Evolutionary conservation across 495 filamentous ascomycete species (phyloP), one percentile per base, ranked within the genome.

Genomic region (Podospora anserina): DNA sequence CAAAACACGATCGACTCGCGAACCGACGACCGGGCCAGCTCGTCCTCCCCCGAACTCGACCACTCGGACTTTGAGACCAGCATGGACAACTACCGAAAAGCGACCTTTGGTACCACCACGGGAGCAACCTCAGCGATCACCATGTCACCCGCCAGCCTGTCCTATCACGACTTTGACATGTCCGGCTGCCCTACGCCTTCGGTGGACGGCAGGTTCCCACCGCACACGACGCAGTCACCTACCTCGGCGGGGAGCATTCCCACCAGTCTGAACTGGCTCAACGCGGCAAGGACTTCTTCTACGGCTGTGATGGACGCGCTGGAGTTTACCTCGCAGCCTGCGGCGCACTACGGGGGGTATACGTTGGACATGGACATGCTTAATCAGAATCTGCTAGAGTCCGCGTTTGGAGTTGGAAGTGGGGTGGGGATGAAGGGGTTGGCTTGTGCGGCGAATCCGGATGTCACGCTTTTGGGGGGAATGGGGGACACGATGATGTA

Each of bases 21-120:
- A 23, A 81, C 78, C 20, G 81, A 84, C 64, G 82, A 85, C 61
- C 80, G 82, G 27, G 83, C 81, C 49, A 84, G 83, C 75, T 84
- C 83, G 34, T 82, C 81, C 9, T 26, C 66, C 0, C 66, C 70
- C 9, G 84, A 85, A 66, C 79, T 80, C 32, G 84, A 85, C 69
- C 81, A 84, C 64, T 85, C 83, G 18, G 81, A 83, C 66, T 75
- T 84, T 56, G 84, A 85, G 62, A 76, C 79, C 57, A 49, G 39
- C 39, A 49, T 49, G 39, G 39, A 49, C 39, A 83, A 85, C 68
- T 85, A 85, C 71, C 78, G 82, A 61, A 75, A 74, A 60, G 72
- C 70, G n/a, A 74, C 78, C 19, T 77, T 84, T 32, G 75, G 80
- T 34, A 67, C 71, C 61, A 64, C 67, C 55, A 71, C 73, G 28